Evolutionary conservation across 257 asterid genomes (phyloP).

Genomic region (Paraleonurus japonicus): DNA sequence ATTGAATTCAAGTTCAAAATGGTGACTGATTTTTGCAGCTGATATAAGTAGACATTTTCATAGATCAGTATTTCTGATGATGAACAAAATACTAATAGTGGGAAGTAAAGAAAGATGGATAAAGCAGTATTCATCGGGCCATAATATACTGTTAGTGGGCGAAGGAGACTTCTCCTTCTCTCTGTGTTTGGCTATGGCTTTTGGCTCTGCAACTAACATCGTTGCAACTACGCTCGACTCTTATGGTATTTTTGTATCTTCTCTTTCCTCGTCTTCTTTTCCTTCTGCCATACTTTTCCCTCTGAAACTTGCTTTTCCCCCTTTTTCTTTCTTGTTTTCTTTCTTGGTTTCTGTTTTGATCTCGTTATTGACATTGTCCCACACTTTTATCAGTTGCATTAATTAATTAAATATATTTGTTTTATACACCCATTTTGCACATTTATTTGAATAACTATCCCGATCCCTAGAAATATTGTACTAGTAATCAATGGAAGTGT

Average conservation of each 20-base stretch:
- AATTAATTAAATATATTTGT: too few relatives aligned
- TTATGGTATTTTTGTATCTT: constrained; percentile 33
- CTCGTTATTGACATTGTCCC: not conserved
- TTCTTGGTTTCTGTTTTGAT: not conserved
- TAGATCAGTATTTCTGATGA: not conserved
- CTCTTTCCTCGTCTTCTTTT: not conserved
- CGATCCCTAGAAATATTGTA: too few relatives aligned
- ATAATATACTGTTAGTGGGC: constrained; percentile 54
- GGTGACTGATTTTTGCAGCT: not conserved
- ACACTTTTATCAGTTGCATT: not conserved
- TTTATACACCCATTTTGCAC: not conserved
- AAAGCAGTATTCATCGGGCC: constrained; percentile 49
- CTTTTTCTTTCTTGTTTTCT: not conserved
- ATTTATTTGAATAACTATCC: too few relatives aligned
- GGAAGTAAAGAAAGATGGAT: constrained; percentile 40
- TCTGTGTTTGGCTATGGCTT: constrained; percentile 37
- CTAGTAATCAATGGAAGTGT: too few relatives aligned
- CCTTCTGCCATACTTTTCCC: not conserved
- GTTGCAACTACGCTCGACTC: constrained; percentile 63
- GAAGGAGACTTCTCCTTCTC: constrained; percentile 74
- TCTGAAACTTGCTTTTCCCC: not conserved
- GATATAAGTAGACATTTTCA: not conserved
- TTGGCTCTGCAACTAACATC: constrained; percentile 54
- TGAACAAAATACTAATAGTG: not conserved
- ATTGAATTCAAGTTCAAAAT: not conserved